Base-by-base conservation (phyloP, 805 yeast genomes). In the Candida berthetii region DNA sequence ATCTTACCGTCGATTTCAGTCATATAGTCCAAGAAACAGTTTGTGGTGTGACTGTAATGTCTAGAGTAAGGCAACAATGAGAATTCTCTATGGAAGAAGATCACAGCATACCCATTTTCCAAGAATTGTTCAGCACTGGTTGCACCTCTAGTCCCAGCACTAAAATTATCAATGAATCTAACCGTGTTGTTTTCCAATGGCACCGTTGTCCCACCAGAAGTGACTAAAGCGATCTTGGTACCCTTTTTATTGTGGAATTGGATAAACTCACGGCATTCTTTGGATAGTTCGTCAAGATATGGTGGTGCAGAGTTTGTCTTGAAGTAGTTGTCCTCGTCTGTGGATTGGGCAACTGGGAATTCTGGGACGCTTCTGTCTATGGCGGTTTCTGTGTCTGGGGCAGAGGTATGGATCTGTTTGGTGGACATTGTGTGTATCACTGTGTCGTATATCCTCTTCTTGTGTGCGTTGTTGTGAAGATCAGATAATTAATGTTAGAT, bases 71-170 rank as follows among this genome's bases (percentile, higher is more conserved):
- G 99, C 48, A 86, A 71, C 42, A 93, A 69, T 0, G 96, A 85
- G 62, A 88, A 91, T 61, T 93, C 96, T 36, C 99, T 71, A 61
- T 93, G 96, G 33, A 93, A 64, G 55, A 93, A 93, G 27, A 93
- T 83, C 31, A 93, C 99, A 13, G 96, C 91, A 56, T 93, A 93
- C 1, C 89, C 96, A 42, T 76, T 68, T 42, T 83, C 86, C 41
- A 93, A 66, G 51, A 91, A 87, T 57, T 86, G 83, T 61, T 93
- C 99, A 4, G 98, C 96, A 32, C 95, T 82, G 0, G 96, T 80
- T 4, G 99, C 95, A 42, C 99, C 99, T 62, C 99, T 77, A 0
- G 97, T 93, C 19, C 99, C 99, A 19, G 98, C 98, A 48, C 93
- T 82, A 61, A 93, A 93, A 57, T 93, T 93, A 63, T 93, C 99